Base-by-base conservation (phyloP, 495 filamentous ascomycete genomes). In the Neurospora tetraspora region DNA sequence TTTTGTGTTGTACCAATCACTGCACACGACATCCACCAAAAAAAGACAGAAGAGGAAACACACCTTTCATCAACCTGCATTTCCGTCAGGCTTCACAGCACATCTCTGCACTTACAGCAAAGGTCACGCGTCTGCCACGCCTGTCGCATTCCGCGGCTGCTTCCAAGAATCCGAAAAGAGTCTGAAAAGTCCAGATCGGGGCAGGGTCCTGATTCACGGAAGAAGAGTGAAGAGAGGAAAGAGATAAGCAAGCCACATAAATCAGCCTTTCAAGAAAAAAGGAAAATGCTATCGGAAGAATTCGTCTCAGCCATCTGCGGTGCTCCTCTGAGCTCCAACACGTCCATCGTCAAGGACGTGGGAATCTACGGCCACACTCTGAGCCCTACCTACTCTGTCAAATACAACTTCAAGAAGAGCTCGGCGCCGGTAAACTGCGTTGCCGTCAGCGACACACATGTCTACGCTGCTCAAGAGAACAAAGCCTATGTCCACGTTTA, bases 401-500 rank as follows among this genome's bases (percentile, higher is more conserved):
- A 90, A 77, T 86, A 87, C 73, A 88, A 89, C 74, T 96, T 97
- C 87, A 98, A 97, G 87, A 97, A 97, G 84, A 97, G 92, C 83
- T 93, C 93, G 39, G 91, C 91, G 9, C 84, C 89, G 31, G 83
- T 87, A 65, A 93, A 94, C 81, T 91, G 92, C 74, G 82, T 99
- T 36, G 96, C 93, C 39, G 87, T 93, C 72, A 97, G 88, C 78
- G 85, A 89, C 45, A 90, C 91, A 27, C 96, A 99, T 79, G 86
- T 98, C 40, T 99, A 96, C 77, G 90, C 95, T 3, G 95, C 92
- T 9, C 96, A 99, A 78, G 87, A 89, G 16, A 94, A 93, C 43
- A 98, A 98, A 81, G 93, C 94, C 1, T 90, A 96, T 38, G 85
- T 99, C 7, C 93, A 98, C 83, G 92, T 99, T 70, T 98, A 97